Percentiles rank a stretch among this genome's conserved stretches.
Conservation (phyloP, 495 filamentous ascomycete genomes). For the Darksidea phi region DNA sequence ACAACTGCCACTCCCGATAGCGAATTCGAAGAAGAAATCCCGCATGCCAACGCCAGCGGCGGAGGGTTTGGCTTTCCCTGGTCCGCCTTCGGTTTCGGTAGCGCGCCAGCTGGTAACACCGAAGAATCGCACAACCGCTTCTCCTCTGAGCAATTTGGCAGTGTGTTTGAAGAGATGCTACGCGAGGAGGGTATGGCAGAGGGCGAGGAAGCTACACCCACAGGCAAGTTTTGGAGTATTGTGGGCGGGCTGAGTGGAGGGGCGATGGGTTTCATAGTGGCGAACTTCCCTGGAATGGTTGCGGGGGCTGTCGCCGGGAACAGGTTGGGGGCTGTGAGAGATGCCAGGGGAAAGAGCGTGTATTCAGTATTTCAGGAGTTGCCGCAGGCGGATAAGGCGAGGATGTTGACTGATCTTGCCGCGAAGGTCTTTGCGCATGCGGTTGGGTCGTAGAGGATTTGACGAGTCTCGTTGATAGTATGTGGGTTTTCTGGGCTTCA, state of each 20-base stretch:
- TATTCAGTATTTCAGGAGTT: conserved; percentile 85
- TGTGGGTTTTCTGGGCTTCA: too few species aligned
- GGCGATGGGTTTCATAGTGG: conserved; percentile 91
- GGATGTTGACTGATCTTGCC: conserved; percentile 54
- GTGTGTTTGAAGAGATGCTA: conserved; percentile 97
- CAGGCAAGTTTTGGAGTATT: conserved; percentile 78
- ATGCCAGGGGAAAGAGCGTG: conserved; percentile 91
- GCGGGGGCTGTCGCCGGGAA: conserved; percentile 94
- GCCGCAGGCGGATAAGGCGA: conserved; percentile 74
- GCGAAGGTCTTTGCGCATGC: conserved; percentile 48
- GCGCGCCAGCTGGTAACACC: conserved; percentile 47
- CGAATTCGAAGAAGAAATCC: conserved; percentile 58
- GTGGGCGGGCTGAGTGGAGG: conserved; percentile 84
- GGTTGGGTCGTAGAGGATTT: conserved; percentile 27
- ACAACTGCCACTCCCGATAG: conserved; percentile 37
- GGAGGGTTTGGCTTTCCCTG: conserved; percentile 52
- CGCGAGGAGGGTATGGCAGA: conserved; percentile 85
- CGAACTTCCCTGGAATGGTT: conserved; percentile 81
- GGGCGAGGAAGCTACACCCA: conserved; percentile 54
- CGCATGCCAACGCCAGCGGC: conserved; percentile 42
- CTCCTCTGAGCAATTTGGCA: conserved; percentile 77
- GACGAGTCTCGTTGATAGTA: neutral
- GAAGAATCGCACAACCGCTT: conserved; percentile 50
- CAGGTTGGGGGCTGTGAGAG: conserved; percentile 78
- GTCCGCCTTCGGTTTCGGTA: conserved; percentile 57